Evolutionary conservation across 768 basidiomycete genomes (phyloP), one percentile per base, ranked within the genome.

Genomic region (Mycena rosella): DNA sequence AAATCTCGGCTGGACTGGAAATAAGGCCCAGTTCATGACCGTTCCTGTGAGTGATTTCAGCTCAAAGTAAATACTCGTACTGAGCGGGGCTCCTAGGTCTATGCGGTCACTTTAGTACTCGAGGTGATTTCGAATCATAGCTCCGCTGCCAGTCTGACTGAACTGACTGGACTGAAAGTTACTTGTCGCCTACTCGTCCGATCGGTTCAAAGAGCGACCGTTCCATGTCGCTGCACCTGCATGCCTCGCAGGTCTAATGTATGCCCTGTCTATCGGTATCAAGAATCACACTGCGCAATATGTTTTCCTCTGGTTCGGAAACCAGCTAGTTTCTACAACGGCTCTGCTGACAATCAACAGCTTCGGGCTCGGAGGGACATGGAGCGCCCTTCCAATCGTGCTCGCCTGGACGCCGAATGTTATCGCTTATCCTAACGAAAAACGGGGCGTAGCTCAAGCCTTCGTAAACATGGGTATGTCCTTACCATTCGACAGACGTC

Each of bases 401-500:
- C 64, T 65, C 49, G 64, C 64, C 32, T 65, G 64, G 64, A 45
- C 64, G 22, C 64, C 64, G 40, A 65, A 65, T 38, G 42, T 65
- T 24, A 65, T 65, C 48, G 22, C 51, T n/a, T 60, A 65, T 59
- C 64, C 64, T 27, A 65, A 53, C 57, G 64, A 65, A 65, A 65
- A 65, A 65, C 64, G 64, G 40, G 64, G 22, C 49, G 64, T 65
- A 32, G 26, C 64, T 53, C 64, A 59, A 54, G 64, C 64, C 32
- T 65, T 65, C 49, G 57, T 65, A 53, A 65, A 65, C 44, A 65
- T 65, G 64, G 57, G 64, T 65, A 65, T 47, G 64, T 58, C 48
- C 30, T 48, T 48, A 45, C 61, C 45, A 64, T 56, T 36, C 34
- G 36, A 51, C 47, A 58, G 47, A 65, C 38, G 45, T 63, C 53